Conservation (phyloP, 2,329 filamentous ascomycete genomes). For the Mycocentrospora acerina region DNA sequence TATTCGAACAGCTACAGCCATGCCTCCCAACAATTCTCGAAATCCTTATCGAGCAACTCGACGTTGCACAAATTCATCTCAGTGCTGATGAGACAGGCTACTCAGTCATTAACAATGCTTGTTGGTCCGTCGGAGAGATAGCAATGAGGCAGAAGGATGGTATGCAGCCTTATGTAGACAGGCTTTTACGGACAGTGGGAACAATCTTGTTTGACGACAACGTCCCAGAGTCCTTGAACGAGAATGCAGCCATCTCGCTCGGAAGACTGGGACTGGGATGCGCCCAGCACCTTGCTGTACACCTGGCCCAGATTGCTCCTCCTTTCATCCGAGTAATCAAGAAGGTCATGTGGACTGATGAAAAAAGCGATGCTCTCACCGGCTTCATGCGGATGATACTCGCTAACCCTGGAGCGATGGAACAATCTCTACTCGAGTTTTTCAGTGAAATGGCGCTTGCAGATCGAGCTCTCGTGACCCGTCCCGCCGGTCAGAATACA, state of each 20-base stretch:
- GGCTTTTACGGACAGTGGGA: constrained; percentile 74
- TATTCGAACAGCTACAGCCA: constrained; percentile 77
- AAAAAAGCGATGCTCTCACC: constrained; percentile 91
- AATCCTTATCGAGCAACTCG: constrained; percentile 82
- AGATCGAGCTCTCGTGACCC: constrained; percentile 56
- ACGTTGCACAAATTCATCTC: constrained; percentile 67
- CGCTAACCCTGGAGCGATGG: constrained; percentile 88
- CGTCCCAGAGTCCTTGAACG: constrained; percentile 81
- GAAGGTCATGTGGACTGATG: constrained; percentile 82
- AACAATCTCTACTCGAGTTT: constrained; percentile 77
- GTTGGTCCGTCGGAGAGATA: constrained; percentile 95
- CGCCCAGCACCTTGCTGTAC: constrained; percentile 73
- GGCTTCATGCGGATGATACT: constrained; percentile 85
- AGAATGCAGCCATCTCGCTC: constrained; percentile 92
- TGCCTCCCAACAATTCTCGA: constrained; percentile 74
- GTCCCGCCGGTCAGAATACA: constrained; percentile 60
- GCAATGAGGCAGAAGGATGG: constrained; percentile 72
- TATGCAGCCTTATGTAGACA: constrained; percentile 75
- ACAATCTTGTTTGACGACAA: constrained; percentile 82
- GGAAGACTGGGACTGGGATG: constrained; percentile 83
- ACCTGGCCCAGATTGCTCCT: constrained; percentile 76
- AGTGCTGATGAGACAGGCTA: constrained; percentile 84
- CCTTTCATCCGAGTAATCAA: constrained; percentile 81
- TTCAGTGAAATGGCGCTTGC: constrained; percentile 81
- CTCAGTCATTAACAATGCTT: constrained; percentile 95